phyloP scores from a whole-genome alignment of 2,329 filamentous ascomycete species.

The Harringtonia aguacate region DNA sequence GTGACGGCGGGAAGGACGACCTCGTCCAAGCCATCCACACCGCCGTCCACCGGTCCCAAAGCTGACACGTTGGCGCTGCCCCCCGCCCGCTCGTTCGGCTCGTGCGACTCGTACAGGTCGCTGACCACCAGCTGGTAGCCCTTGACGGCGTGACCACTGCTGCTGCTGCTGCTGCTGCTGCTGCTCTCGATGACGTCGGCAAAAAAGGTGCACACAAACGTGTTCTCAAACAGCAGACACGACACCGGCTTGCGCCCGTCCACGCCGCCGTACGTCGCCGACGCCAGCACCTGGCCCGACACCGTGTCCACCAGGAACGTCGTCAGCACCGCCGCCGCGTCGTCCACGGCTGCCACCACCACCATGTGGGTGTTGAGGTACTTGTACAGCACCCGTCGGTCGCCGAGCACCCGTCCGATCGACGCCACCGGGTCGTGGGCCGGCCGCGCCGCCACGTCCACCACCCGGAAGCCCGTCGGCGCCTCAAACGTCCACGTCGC shows the following conservation, averaged over 20 bases:
- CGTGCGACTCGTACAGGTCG: conserved; percentile 81
- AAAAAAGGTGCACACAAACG: conserved; percentile 80
- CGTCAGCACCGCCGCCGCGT: conserved; percentile 47
- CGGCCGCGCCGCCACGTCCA: conserved; percentile 56
- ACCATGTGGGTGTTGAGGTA: conserved; percentile 84
- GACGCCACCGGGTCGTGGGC: conserved; percentile 82
- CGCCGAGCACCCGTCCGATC: conserved; percentile 85
- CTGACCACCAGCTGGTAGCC: conserved; percentile 79
- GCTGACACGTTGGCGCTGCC: conserved; percentile 63
- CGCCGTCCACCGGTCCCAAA: conserved; percentile 52
- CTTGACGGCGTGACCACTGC: too few relatives aligned
- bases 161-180: too few relatives aligned
- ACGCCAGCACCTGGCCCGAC: conserved; percentile 69
- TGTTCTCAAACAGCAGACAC: conserved; percentile 83
- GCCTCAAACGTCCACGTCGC: conserved; percentile 66
- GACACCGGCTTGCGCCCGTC: conserved; percentile 64
- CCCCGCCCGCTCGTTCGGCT: conserved; percentile 72
- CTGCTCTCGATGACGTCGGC: conserved; percentile 36
- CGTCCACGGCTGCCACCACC: conserved; percentile 59
- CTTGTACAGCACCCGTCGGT: conserved; percentile 93
- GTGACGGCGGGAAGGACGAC: conserved; percentile 37
- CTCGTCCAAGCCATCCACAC: conserved; percentile 18
- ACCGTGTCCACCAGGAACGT: conserved; percentile 79
- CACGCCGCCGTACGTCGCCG: conserved; percentile 59
- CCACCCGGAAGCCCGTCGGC: conserved; percentile 54